A percentile compares a stretch with the other conserved stretches of the same genome.
Evolutionary conservation across 345 rosid genomes (phyloP).

Genomic region (Cardamine chenopodiifolia): DNA sequence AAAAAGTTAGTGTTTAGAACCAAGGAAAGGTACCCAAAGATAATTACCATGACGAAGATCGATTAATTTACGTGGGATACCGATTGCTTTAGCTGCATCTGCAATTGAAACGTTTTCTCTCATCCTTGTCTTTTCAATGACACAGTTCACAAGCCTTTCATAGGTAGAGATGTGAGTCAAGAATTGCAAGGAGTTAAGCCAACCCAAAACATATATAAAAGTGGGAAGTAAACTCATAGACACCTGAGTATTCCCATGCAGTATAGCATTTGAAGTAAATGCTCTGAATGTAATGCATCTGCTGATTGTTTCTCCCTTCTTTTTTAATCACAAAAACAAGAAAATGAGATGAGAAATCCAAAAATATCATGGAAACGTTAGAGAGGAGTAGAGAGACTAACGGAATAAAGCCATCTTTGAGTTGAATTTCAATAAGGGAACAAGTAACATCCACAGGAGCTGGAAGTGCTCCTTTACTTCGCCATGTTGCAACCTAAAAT

Average conservation of each 20-base stretch:
- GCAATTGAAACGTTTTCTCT: slow-evolving; percentile 73
- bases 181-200: not conserved
- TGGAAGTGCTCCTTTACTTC: slow-evolving; percentile 83
- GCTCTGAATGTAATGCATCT: slow-evolving; percentile 65
- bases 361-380: not conserved
- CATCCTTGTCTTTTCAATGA: slow-evolving; percentile 81
- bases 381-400: slow-evolving; percentile 34
- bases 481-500: slow-evolving; percentile 73
- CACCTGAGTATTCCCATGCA: slow-evolving; percentile 90
- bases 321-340: slow-evolving; percentile 12
- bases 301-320: slow-evolving; percentile 51
- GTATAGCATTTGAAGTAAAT: slow-evolving; percentile 75
- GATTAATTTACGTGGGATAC: slow-evolving; percentile 81
- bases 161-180: slow-evolving; percentile 4
- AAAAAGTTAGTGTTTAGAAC: not conserved
- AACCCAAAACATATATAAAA: slow-evolving; percentile 3
- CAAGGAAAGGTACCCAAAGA: slow-evolving; percentile 25
- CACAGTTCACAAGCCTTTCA: slow-evolving; percentile 93
- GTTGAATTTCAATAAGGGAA: slow-evolving; percentile 76
- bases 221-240: slow-evolving; percentile 5
- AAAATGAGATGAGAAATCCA: not conserved
- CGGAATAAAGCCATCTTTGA: slow-evolving; percentile 73
- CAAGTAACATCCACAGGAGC: slow-evolving; percentile 83
- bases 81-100: slow-evolving; percentile 78
- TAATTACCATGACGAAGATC: slow-evolving; percentile 92